A percentile compares a stretch with the other conserved stretches of the same genome.
Evolutionary conservation across 306 rosid genomes (phyloP).

Genomic region (Vigna nakashimae): DNA sequence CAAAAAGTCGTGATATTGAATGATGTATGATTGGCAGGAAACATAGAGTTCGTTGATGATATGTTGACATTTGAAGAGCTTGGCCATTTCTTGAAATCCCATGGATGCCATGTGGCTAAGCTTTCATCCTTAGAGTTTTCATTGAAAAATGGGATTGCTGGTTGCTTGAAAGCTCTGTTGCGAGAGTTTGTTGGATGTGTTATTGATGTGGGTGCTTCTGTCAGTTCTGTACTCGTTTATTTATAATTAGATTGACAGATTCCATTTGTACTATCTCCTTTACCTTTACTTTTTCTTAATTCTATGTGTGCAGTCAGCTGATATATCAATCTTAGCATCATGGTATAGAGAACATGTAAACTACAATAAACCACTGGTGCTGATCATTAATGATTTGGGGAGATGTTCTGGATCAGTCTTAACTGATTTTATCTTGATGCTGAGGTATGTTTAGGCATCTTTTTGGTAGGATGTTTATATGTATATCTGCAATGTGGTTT

Average conservation of each 20-base stretch:
- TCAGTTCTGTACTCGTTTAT: conserved; percentile 19
- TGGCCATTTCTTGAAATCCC: conserved; percentile 74
- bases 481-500: conserved; percentile 19
- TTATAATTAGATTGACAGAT: conserved; percentile 13
- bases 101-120: conserved; percentile 82
- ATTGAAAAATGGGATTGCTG: conserved; percentile 80
- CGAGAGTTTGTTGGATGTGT: conserved; percentile 66
- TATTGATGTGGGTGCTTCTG: conserved; percentile 64
- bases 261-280: conserved; percentile 30
- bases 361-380: conserved; percentile 69
- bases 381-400: conserved; percentile 82
- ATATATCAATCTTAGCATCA: conserved; percentile 84
- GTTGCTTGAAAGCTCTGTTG: conserved; percentile 78
- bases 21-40: conserved; percentile 64
- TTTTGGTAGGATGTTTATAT: conserved; percentile 19
- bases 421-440: conserved; percentile 78
- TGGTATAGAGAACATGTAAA: conserved; percentile 88
- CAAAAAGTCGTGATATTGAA: conserved; percentile 31
- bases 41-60: conserved; percentile 92
- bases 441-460: conserved; percentile 65
- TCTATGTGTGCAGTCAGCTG: conserved; percentile 69
- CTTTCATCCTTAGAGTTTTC: conserved; percentile 80
- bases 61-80: conserved; percentile 84
- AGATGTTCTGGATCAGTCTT: conserved; percentile 82
- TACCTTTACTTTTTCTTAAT: conserved; percentile 42